Evolutionary conservation across 345 rosid genomes (phyloP).

Genomic region (Litchi chinensis): DNA sequence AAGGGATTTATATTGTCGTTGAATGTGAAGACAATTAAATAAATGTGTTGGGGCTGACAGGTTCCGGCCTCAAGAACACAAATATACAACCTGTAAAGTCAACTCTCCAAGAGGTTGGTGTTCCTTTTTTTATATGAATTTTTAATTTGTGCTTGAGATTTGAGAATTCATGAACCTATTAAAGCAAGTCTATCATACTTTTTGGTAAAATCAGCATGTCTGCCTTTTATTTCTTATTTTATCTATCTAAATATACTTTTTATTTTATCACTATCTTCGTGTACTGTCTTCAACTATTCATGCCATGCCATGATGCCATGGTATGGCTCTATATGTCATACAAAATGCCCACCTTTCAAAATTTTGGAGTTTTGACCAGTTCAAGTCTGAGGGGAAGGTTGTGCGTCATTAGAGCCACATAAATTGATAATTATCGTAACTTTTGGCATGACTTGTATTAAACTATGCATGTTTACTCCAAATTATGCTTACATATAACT

Average conservation of each 20-base stretch:
- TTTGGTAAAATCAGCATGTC: constrained; percentile 34
- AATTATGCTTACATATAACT: background rate
- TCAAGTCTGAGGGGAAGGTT: background rate
- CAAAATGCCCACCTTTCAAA: background rate
- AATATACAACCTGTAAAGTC: constrained; percentile 43
- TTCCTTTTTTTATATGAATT: background rate
- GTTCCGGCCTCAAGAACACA: constrained; percentile 28
- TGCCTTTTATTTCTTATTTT: constrained; percentile 31
- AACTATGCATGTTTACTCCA: background rate
- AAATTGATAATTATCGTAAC: background rate
- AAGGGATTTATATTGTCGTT: background rate
- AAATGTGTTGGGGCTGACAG: constrained; percentile 18
- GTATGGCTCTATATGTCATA: background rate
- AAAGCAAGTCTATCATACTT: constrained; percentile 37
- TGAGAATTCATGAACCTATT: constrained; percentile 45
- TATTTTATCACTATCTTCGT: too few relatives aligned
- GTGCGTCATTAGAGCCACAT: background rate
- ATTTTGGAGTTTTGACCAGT: background rate
- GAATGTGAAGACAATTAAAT: constrained; percentile 29
- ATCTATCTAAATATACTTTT: background rate
- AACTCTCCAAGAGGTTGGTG: constrained; percentile 23
- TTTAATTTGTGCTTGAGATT: constrained; percentile 35
- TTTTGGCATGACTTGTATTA: background rate
- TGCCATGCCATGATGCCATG: background rate
- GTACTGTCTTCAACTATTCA: background rate